Conservation (phyloP, 768 basidiomycete genomes). For the Serendipita sp. region DNA sequence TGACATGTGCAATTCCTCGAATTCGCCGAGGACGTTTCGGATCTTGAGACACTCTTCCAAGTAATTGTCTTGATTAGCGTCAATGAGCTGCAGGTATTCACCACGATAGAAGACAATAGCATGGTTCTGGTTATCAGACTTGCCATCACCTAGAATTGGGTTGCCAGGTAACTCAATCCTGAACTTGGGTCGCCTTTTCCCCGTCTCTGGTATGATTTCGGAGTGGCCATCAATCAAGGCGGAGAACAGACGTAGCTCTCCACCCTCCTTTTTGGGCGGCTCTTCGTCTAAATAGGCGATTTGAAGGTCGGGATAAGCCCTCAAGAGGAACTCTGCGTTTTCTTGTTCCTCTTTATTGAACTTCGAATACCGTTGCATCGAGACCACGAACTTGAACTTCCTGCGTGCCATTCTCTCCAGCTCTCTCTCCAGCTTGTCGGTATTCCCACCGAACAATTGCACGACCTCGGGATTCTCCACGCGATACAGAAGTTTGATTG, state of each 20-base stretch:
- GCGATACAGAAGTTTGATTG: conserved; percentile 97
- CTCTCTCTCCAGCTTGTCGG: conserved; percentile 89
- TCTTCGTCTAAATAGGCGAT: conserved; percentile 99
- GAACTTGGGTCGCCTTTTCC: conserved; percentile 88
- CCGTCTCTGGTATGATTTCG: conserved; percentile 80
- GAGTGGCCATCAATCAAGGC: conserved; percentile 95
- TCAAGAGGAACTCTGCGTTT: conserved; percentile 93
- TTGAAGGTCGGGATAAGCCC: conserved; percentile 95
- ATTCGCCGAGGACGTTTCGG: conserved; percentile 92
- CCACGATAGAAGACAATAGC: conserved; percentile 99
- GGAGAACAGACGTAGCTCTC: conserved; percentile 89
- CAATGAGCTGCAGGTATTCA: conserved; percentile 97
- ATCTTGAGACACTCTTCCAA: conserved; percentile 99
- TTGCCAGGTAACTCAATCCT: conserved; percentile 96
- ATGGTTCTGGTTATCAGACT: conserved; percentile 99
- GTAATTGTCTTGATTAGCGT: conserved; percentile 99
- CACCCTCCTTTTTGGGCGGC: conserved; percentile 81
- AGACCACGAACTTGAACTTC: conserved; percentile 98
- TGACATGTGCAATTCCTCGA: conserved; percentile 80
- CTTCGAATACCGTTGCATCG: conserved; percentile 98
- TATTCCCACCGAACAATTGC: conserved; percentile 92
- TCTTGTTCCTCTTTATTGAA: conserved; percentile 99
- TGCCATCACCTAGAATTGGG: conserved; percentile 96
- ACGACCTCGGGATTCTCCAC: conserved; percentile 99
- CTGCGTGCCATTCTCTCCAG: conserved; percentile 93